Evolutionary conservation across 148 eudicot genomes (phyloP), one percentile per base, ranked within the genome.

Genomic region (Nyssa sinensis): DNA sequence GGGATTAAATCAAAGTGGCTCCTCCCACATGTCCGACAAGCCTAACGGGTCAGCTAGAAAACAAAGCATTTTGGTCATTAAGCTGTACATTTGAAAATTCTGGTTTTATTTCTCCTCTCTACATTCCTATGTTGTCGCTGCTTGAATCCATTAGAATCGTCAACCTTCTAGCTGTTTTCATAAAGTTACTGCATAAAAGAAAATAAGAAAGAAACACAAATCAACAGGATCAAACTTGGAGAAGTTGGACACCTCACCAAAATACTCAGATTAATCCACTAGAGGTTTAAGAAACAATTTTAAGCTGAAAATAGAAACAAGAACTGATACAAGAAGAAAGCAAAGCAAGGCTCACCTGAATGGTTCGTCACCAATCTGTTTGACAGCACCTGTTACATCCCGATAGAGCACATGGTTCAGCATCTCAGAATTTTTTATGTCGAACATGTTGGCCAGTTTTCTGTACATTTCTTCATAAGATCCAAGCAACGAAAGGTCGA

Each of bases 401-500:
- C 84, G 74, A 71, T 84, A 94, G 41, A 79, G 74, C 30, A 94
- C 88, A 47, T 81, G 90, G 70, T 83, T 90, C 66, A 81, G 74
- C 71, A 88, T 83, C 49, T 90, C 92, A 0, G 93, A 84, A 69
- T 77, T 81, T 73, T 84, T 89, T 9, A 86, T 72, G 14, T 84
- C 85, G 63, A 90, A 88, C 92, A 93, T 86, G 72, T 74, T 72
- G 21, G 83, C 88, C 24, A 93, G 82, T 80, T 79, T 87, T 17
- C 70, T 70, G 83, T 82, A 85, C 58, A 93, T 67, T 71, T 93
- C 93, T 74, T 89, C 94, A 64, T 91, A 91, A 30, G 98, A 88
- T 21, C 74, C 75, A 1, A 93, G 80, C 65, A 80, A 49, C 0
- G 91, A 81, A 10, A 91, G 88, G 75, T 89, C 94, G 70, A 91